phyloP scores from a whole-genome alignment of 805 yeast genomes.

The Starmerella cellae region DNA sequence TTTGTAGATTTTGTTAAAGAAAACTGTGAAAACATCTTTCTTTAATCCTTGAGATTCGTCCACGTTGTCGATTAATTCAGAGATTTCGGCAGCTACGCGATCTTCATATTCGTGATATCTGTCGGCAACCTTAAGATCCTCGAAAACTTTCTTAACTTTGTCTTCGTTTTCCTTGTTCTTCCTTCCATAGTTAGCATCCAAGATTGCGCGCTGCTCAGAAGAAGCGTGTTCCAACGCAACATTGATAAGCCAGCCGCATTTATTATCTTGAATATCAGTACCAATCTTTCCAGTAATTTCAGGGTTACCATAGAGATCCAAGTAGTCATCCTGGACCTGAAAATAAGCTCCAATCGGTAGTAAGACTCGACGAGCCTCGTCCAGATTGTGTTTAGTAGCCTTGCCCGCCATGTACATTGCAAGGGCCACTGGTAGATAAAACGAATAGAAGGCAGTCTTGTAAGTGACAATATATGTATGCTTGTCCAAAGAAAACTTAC shows the following conservation, averaged over 20 bases:
- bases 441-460: constrained; percentile 95
- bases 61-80: constrained; percentile 46
- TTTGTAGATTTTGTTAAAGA: constrained; percentile 84
- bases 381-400: constrained; percentile 53
- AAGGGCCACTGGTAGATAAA: constrained; percentile 92
- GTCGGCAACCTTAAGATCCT: constrained; percentile 55
- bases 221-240: constrained; percentile 70
- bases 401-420: constrained; percentile 90
- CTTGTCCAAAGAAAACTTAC: constrained; percentile 72
- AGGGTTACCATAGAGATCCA: constrained; percentile 95
- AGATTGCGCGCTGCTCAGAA: constrained; percentile 65
- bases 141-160: constrained; percentile 57
- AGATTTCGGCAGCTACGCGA: constrained; percentile 49
- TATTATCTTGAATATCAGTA: constrained; percentile 95
- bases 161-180: constrained; percentile 60
- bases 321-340: constrained; percentile 95
- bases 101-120: constrained; percentile 78
- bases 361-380: constrained; percentile 76
- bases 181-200: constrained; percentile 83
- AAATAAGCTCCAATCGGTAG: constrained; percentile 95
- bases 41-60: constrained; percentile 94
- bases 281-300: constrained; percentile 97
- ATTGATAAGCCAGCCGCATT: constrained; percentile 95
- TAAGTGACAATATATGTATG: constrained; percentile 90
- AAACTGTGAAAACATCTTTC: constrained; percentile 67